These are phyloP conservation scores for Pulveroboletus sp. DNA, from an alignment of 768 basidiomycete genomes.

Conservation along the genomic window DNA sequence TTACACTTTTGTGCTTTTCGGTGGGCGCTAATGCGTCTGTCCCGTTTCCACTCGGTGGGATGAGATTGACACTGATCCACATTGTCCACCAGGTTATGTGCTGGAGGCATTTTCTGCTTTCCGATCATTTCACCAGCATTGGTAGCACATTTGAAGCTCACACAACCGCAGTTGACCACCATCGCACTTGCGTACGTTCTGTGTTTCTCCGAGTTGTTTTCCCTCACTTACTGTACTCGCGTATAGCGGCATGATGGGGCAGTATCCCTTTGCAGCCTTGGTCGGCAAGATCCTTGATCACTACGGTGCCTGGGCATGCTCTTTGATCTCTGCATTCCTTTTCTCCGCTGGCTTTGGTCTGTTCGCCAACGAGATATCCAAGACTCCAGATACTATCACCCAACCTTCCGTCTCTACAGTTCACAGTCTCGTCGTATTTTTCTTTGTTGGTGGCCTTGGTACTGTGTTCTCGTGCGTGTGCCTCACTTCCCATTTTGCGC, in stretches of 20 bases:
- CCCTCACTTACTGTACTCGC: neutral
- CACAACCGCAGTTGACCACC: constrained; percentile 74
- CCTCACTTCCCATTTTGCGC: neutral
- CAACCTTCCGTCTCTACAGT: constrained; percentile 43
- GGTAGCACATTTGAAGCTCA: constrained; percentile 53
- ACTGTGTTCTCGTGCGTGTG: constrained; percentile 66
- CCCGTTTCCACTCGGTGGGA: neutral
- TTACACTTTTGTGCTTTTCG: constrained; percentile 43
- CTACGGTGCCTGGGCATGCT: constrained; percentile 65
- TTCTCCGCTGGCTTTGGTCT: constrained; percentile 59
- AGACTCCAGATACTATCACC: constrained; percentile 36
- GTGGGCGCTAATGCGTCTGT: constrained; percentile 63
- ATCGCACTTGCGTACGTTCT: constrained; percentile 69
- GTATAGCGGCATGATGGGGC: constrained; percentile 72
- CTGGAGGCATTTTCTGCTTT: constrained; percentile 78
- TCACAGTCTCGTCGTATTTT: constrained; percentile 49
- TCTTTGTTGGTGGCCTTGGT: constrained; percentile 61
- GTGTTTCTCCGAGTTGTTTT: constrained; percentile 18
- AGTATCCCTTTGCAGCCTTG: constrained; percentile 70
- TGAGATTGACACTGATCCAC: neutral
- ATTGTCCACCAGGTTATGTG: constrained; percentile 48
- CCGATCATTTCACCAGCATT: constrained; percentile 67
- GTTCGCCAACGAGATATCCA: constrained; percentile 56
- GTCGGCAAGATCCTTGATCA: constrained; percentile 66
- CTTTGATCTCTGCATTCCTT: constrained; percentile 53